phyloP scores from a whole-genome alignment of 2,329 filamentous ascomycete species.

The Colletotrichum australisinense region DNA sequence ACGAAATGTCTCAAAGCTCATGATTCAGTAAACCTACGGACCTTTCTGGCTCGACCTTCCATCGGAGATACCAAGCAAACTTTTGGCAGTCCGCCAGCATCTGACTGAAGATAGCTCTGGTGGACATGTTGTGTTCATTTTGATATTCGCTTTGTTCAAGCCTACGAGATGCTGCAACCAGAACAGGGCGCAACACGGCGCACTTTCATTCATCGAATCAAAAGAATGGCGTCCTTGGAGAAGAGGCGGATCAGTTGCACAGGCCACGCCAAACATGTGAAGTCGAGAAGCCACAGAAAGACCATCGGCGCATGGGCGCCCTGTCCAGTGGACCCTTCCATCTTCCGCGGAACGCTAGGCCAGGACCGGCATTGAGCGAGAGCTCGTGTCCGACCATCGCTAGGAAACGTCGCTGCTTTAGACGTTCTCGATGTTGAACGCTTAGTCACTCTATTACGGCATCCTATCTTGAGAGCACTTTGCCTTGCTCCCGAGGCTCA shows the following conservation, averaged over 20 bases:
- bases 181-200: neutral
- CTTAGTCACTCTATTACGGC: neutral
- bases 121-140: neutral
- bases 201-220: conserved; percentile 9
- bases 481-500: neutral
- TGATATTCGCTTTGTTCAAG: conserved; percentile 4
- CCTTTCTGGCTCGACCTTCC: neutral
- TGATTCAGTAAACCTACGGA: conserved; percentile 17
- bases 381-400: conserved; percentile 7
- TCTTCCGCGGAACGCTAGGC: conserved; percentile 31
- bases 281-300: conserved; percentile 28
- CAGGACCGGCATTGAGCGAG: conserved; percentile 4
- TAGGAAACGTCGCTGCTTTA: neutral
- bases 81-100: neutral
- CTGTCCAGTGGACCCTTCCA: conserved; percentile 17
- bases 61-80: neutral
- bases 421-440: neutral
- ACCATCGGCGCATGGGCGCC: conserved; percentile 17
- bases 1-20: conserved; percentile 19
- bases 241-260: conserved; percentile 15
- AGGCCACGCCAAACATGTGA: conserved; percentile 32
- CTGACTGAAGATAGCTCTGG: neutral
- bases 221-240: conserved; percentile 20
- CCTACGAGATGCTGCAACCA: conserved; percentile 10
- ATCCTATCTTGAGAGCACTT: neutral